Evolutionary conservation across 2,329 filamentous ascomycete species (phyloP), one percentile per base, ranked within the genome.

Genomic region (Nigrograna mackinnonii): DNA sequence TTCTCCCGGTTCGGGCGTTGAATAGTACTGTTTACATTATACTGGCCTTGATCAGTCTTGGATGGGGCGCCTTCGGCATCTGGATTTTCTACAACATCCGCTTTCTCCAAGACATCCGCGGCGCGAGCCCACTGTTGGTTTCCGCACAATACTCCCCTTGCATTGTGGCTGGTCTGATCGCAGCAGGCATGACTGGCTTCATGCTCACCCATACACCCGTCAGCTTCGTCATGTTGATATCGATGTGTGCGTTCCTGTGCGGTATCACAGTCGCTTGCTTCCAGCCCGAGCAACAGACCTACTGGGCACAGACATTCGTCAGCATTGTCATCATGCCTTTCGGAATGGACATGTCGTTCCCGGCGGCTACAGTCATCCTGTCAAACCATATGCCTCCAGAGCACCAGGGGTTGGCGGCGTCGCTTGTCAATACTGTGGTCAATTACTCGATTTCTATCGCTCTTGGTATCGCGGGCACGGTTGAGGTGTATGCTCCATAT

Each of bases 371-470:
- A 1, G 54, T 71, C 21, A 64, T 71, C 20, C 50, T 70, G 13
- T 60, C 54, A n/a, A 62, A 69, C 39, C 50, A 59, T 4, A 62
- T 72, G 45, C 50, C 55, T 2, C 53, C 50, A 19, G 56, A 67
- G 34, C 62, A 72, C 44, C 68, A 72, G 38, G 69, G 69, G 18
- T 48, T 71, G n/a, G 68, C 65, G 0, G 68, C 65, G 3, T 51
- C 45, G 28, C 40, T 64, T 17, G 58, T 71, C 39, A 67, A 60
- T 21, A 71, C 66, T 1, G 54, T 70, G 3, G 63, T 70, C 26
- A 69, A 71, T 38, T 71, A 72, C 51, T 60, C 56, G 14, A 69
- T 71, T 18, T 67, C 66, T 3, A 52, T 69, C 18, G 65, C 64
- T 7, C 47, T 72, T 19, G 69, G 69, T 2, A 61, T 72, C 41